Percentiles rank a stretch among this genome's conserved stretches.
Evolutionary conservation across 2,329 filamentous ascomycete species (phyloP).

Genomic region (Xylariales sp.): DNA sequence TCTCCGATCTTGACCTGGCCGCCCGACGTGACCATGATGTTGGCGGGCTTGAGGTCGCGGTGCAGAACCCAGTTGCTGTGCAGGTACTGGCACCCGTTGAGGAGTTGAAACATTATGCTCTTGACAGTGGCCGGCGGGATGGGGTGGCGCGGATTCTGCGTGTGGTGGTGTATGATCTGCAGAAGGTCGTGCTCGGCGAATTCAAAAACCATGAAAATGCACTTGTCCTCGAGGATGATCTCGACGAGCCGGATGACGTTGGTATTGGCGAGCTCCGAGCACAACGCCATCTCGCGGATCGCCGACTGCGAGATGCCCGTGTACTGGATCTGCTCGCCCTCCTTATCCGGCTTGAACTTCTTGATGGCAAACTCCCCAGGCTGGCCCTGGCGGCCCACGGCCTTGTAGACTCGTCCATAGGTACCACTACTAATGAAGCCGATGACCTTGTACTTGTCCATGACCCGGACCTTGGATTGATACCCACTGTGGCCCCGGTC

Average conservation of each 20-base stretch:
- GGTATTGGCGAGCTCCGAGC: conserved; percentile 81
- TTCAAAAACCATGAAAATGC: conserved; percentile 99
- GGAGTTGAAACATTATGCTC: conserved; percentile 90
- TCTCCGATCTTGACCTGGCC: conserved; percentile 95
- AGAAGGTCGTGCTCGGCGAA: conserved; percentile 96
- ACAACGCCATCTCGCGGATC: conserved; percentile 94
- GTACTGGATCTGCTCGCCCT: conserved; percentile 90
- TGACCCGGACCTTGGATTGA: conserved; percentile 79
- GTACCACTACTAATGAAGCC: conserved; percentile 98
- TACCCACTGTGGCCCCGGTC: conserved; percentile 48
- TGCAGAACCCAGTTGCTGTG: conserved; percentile 97
- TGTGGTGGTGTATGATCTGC: conserved; percentile 98
- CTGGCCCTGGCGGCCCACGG: conserved; percentile 68
- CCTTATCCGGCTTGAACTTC: conserved; percentile 99
- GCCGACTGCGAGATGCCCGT: conserved; percentile 97
- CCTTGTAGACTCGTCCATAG: conserved; percentile 97
- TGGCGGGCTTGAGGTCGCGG: conserved; percentile 93
- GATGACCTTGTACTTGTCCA: conserved; percentile 91
- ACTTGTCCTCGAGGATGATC: conserved; percentile 97
- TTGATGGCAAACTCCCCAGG: conserved; percentile 94
- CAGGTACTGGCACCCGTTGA: conserved; percentile 91
- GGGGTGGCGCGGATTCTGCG: conserved; percentile 78
- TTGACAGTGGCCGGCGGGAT: conserved; percentile 88
- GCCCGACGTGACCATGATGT: conserved; percentile 93
- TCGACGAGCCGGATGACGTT: conserved; percentile 91